A percentile compares a stretch with the other conserved stretches of the same genome.
Evolutionary conservation across 805 yeast genomes (phyloP).

Genomic region (Sporopachydermia quercuum): DNA sequence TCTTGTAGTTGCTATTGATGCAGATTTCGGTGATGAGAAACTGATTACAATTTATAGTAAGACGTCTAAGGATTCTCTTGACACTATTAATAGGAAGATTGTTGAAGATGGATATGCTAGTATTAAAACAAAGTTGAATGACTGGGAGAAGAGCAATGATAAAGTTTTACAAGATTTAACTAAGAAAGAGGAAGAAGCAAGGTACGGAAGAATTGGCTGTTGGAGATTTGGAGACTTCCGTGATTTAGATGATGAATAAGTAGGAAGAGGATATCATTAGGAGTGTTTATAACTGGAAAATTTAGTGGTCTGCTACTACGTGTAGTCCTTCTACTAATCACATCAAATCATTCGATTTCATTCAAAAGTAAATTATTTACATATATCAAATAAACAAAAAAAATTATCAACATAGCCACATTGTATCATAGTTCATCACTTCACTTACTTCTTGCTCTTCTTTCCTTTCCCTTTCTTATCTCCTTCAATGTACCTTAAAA

Average conservation of each 20-base stretch:
- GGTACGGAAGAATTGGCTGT: constrained; percentile 38
- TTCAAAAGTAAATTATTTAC: too few relatives aligned
- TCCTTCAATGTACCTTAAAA: constrained; percentile 55
- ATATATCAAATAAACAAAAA: too few relatives aligned
- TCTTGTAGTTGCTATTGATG: constrained; percentile 37
- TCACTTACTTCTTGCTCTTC: constrained; percentile 4
- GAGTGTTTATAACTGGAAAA: too few relatives aligned
- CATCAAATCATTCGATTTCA: too few relatives aligned
- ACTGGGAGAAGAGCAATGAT: constrained; percentile 22
- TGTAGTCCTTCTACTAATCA: too few relatives aligned
- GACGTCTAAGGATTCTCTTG: constrained; percentile 35
- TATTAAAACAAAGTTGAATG: constrained; percentile 23
- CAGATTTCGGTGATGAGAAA: constrained; percentile 27
- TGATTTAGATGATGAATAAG: constrained; percentile 27
- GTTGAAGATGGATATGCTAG: constrained; percentile 47
- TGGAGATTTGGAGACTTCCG: constrained; percentile 69
- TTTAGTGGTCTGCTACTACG: too few relatives aligned
- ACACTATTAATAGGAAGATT: constrained; percentile 45
- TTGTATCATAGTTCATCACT: not conserved
- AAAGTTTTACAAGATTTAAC: constrained; percentile 25
- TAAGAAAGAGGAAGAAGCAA: constrained; percentile 34
- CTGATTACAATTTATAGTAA: constrained; percentile 41
- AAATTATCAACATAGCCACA: too few relatives aligned
- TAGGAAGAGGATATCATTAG: too few relatives aligned
- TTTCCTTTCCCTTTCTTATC: constrained; percentile 10